Evolutionary conservation across 2,329 filamentous ascomycete species (phyloP).

Genomic region (Aureobasidium sp.): DNA sequence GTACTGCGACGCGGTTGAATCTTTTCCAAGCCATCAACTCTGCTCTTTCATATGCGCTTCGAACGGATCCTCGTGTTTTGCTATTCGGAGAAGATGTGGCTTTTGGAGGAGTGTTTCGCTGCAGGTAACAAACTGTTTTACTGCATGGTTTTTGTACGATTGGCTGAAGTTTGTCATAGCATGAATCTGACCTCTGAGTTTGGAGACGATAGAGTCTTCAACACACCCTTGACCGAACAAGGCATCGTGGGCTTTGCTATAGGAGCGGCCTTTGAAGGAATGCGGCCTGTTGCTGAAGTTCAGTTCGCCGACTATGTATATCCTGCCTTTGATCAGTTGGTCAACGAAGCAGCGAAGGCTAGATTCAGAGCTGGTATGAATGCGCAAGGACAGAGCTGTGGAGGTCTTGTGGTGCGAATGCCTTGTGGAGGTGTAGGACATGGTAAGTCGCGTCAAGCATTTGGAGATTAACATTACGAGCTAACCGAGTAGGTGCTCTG

Average conservation of each 20-base stretch:
- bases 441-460: conserved; percentile 56
- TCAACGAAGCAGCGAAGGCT: conserved; percentile 87
- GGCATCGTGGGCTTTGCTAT: conserved; percentile 92
- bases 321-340: conserved; percentile 86
- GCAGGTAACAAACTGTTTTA: conserved; percentile 29
- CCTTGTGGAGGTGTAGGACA: conserved; percentile 84
- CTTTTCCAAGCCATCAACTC: conserved; percentile 91
- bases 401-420: conserved; percentile 82
- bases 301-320: conserved; percentile 94
- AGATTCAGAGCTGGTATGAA: conserved; percentile 62
- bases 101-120: conserved; percentile 93
- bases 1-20: conserved; percentile 75
- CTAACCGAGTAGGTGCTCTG: conserved; percentile 1
- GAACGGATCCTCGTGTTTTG: conserved; percentile 75
- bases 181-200: conserved; percentile 85
- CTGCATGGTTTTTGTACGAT: background rate
- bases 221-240: conserved; percentile 89
- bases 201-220: conserved; percentile 85
- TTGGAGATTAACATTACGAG: background rate
- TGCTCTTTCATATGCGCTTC: conserved; percentile 72
- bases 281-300: conserved; percentile 88
- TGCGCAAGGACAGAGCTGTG: conserved; percentile 39
- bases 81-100: conserved; percentile 96
- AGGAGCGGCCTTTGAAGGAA: conserved; percentile 79
- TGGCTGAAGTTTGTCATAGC: conserved; percentile 36